Percentiles rank a stretch among this genome's conserved stretches.
phyloP scores from a whole-genome alignment of 345 rosid species.

The Crucihimalaya himalaica region DNA sequence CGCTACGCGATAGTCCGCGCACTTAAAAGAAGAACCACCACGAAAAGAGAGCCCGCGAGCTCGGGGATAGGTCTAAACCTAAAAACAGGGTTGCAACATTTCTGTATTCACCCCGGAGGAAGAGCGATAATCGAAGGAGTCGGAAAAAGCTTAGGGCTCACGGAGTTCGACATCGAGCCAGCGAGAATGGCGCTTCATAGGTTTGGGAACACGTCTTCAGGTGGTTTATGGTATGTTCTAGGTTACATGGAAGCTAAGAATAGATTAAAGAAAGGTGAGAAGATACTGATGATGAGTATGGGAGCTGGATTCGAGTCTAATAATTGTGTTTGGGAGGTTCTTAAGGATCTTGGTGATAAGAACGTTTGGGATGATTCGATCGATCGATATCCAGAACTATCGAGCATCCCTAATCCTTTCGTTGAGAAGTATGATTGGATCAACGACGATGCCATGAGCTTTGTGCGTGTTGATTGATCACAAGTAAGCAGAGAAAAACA shows the following conservation, averaged over 20 bases:
- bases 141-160: constrained; percentile 54
- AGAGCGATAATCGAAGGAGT: constrained; percentile 72
- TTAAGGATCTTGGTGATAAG: constrained; percentile 41
- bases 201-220: constrained; percentile 78
- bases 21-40: constrained; percentile 25
- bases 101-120: constrained; percentile 43
- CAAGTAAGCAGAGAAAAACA: constrained; percentile 13
- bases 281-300: constrained; percentile 58
- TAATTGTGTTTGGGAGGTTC: constrained; percentile 61
- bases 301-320: constrained; percentile 71
- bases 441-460: constrained; percentile 41
- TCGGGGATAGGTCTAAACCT: constrained; percentile 38
- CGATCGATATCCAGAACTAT: constrained; percentile 31
- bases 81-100: constrained; percentile 40
- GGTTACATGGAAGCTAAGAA: constrained; percentile 72
- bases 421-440: constrained; percentile 41
- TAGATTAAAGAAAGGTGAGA: constrained; percentile 50
- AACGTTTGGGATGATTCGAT: constrained; percentile 42
- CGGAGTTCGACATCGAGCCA: constrained; percentile 69
- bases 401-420: constrained; percentile 33
- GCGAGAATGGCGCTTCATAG: constrained; percentile 80
- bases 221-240: constrained; percentile 83
- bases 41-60: constrained; percentile 23
- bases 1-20: constrained; percentile 26
- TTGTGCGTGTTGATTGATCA: constrained; percentile 32